Evolutionary conservation across 768 basidiomycete genomes (phyloP).

Genomic region (Hericium erinaceus): DNA sequence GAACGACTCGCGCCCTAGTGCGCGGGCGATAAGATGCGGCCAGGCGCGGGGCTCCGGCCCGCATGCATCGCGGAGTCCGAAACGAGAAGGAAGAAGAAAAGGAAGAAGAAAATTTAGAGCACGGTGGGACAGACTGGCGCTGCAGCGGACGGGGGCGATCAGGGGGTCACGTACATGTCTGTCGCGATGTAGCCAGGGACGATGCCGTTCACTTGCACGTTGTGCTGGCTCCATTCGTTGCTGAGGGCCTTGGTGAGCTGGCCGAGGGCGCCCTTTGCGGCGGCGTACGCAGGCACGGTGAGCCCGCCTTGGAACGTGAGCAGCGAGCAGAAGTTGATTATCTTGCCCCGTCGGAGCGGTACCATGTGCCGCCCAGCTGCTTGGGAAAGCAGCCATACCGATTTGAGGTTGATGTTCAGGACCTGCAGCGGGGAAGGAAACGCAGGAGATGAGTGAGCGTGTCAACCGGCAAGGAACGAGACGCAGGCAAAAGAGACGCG

Average conservation of each 20-base stretch:
- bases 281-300: slow-evolving; percentile 83
- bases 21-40: not conserved
- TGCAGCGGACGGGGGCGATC: slow-evolving; percentile 4
- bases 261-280: slow-evolving; percentile 83
- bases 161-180: slow-evolving; percentile 54
- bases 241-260: slow-evolving; percentile 83
- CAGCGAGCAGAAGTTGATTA: slow-evolving; percentile 48
- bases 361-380: slow-evolving; percentile 91
- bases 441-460: slow-evolving; percentile 4
- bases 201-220: slow-evolving; percentile 84
- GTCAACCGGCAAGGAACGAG: not conserved
- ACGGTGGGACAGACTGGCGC: slow-evolving; percentile 2
- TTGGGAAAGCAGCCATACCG: slow-evolving; percentile 76
- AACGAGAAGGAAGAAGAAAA: not conserved
- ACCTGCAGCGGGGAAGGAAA: slow-evolving; percentile 37
- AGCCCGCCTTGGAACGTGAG: slow-evolving; percentile 41
- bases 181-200: slow-evolving; percentile 85
- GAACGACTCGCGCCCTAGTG: not conserved
- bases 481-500: not conserved
- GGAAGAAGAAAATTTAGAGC: not conserved
- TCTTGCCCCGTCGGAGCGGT: slow-evolving; percentile 56
- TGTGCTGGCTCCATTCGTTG: slow-evolving; percentile 88
- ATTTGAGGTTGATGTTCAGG: slow-evolving; percentile 80
- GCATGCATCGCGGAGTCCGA: not conserved
- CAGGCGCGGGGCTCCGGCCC: slow-evolving; percentile 8